Evolutionary conservation across 2,329 filamentous ascomycete genomes (phyloP).

Genomic region (Aureobasidium sp.): DNA sequence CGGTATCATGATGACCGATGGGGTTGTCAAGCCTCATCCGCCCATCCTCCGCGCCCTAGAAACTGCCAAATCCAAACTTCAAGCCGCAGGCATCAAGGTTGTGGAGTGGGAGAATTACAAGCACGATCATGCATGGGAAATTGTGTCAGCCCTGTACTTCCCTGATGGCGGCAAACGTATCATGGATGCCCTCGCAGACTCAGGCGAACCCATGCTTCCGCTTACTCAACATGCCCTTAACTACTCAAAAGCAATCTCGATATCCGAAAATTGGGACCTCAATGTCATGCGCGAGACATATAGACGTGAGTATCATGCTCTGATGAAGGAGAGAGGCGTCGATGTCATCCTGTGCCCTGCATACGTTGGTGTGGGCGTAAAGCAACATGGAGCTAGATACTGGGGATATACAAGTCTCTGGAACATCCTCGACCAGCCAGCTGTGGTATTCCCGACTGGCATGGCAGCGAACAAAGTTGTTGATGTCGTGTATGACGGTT

Average conservation of each 20-base stretch:
- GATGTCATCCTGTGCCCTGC: conserved; percentile 34
- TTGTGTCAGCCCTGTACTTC: conserved; percentile 48
- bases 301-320: conserved; percentile 25
- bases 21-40: conserved; percentile 32
- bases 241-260: conserved; percentile 7
- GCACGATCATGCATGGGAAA: conserved; percentile 46
- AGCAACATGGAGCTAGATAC: conserved; percentile 27
- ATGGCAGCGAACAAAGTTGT: conserved; percentile 2
- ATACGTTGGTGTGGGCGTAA: conserved; percentile 32
- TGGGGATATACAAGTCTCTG: conserved; percentile 22
- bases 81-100: conserved; percentile 20
- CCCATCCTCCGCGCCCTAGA: conserved; percentile 32
- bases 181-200: conserved; percentile 41
- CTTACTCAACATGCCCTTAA: conserved; percentile 5
- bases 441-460: conserved; percentile 28
- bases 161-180: conserved; percentile 47
- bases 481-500: neutral
- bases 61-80: conserved; percentile 17
- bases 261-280: conserved; percentile 14
- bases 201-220: conserved; percentile 29
- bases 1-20: conserved; percentile 59
- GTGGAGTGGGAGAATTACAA: conserved; percentile 46
- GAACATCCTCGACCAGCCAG: conserved; percentile 18
- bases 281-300: conserved; percentile 35
- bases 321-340: conserved; percentile 32